Evolutionary conservation across 192 early-diverging fungal species (phyloP).

Genomic region (Umbelopsis isabellina): DNA sequence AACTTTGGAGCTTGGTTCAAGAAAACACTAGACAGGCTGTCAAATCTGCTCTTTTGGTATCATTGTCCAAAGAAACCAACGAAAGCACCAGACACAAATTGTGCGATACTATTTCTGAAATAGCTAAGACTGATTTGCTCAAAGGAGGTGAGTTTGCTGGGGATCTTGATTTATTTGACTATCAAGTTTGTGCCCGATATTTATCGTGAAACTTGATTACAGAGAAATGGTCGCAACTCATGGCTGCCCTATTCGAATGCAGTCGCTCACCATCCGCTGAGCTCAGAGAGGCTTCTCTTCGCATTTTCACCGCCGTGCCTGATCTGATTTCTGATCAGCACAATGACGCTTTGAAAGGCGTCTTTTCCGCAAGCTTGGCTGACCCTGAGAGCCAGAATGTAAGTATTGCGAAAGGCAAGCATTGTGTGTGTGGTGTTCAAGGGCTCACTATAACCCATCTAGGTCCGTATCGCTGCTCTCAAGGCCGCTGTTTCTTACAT

Average conservation of each 20-base stretch:
- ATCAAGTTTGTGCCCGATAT: no score
- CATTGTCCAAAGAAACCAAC: slow-evolving; percentile 77
- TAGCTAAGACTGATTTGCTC: slow-evolving; percentile 64
- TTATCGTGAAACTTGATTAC: neutral
- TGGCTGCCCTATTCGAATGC: slow-evolving; percentile 80
- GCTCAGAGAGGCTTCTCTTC: slow-evolving; percentile 88
- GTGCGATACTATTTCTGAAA: slow-evolving; percentile 91
- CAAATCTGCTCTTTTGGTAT: slow-evolving; percentile 77
- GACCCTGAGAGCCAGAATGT: slow-evolving; percentile 63
- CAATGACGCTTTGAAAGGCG: slow-evolving; percentile 66
- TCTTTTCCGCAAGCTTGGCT: slow-evolving; percentile 75
- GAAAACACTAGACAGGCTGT: slow-evolving; percentile 64
- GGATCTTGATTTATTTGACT: slow-evolving; percentile 16
- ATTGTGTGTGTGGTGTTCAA: neutral
- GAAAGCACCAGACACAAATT: slow-evolving; percentile 85
- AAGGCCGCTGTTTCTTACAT: slow-evolving; percentile 81
- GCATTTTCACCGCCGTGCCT: slow-evolving; percentile 85
- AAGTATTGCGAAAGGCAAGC: neutral
- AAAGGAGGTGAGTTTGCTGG: slow-evolving; percentile 48
- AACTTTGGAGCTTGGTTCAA: slow-evolving; percentile 75
- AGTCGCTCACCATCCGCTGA: slow-evolving; percentile 73
- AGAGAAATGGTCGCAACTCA: slow-evolving; percentile 84
- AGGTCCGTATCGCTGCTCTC: slow-evolving; percentile 76
- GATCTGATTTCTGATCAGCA: slow-evolving; percentile 76
- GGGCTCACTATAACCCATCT: neutral